Conservation (phyloP, 352 stramenopile genomes). For the Globisporangium spinosum region DNA sequence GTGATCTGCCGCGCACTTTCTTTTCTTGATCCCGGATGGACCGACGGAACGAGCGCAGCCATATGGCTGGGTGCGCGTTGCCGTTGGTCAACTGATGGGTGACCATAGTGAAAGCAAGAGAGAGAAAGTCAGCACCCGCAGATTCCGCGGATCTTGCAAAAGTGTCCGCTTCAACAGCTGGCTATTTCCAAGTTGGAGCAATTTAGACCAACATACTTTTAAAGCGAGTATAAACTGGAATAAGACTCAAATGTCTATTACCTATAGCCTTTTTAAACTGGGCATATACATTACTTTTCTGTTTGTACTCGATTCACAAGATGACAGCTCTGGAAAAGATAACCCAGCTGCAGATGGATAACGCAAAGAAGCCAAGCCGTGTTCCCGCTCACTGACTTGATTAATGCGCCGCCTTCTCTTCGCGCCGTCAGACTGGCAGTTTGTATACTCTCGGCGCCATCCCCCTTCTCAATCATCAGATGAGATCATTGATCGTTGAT, state of each 20-base stretch:
- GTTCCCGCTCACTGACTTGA: conserved; percentile 11
- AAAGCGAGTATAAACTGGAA: too few species aligned
- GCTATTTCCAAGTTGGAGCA: not conserved
- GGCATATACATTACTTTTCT: not conserved
- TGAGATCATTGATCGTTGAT: not conserved
- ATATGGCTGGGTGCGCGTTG: conserved; percentile 9
- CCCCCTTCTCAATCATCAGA: not conserved
- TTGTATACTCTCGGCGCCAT: not conserved
- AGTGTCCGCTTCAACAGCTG: conserved; percentile 4
- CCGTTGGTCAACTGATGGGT: not conserved
- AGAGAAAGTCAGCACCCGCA: not conserved
- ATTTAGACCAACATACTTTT: not conserved
- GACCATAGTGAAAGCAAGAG: not conserved
- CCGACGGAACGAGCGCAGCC: conserved; percentile 9
- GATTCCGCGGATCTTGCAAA: conserved; percentile 7
- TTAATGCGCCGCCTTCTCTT: not conserved
- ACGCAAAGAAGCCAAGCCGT: conserved; percentile 8
- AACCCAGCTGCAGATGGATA: conserved; percentile 2
- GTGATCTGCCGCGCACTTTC: not conserved
- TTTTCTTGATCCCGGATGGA: conserved; percentile 9
- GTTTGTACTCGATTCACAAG: not conserved
- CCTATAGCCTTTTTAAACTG: not conserved
- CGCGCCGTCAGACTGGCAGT: conserved; percentile 1
- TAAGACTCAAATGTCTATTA: not conserved
- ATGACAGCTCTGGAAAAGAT: not conserved